Evolutionary conservation across 2,329 filamentous ascomycete genomes (phyloP).

Genomic region (Pseudocercospora fijiensis): DNA sequence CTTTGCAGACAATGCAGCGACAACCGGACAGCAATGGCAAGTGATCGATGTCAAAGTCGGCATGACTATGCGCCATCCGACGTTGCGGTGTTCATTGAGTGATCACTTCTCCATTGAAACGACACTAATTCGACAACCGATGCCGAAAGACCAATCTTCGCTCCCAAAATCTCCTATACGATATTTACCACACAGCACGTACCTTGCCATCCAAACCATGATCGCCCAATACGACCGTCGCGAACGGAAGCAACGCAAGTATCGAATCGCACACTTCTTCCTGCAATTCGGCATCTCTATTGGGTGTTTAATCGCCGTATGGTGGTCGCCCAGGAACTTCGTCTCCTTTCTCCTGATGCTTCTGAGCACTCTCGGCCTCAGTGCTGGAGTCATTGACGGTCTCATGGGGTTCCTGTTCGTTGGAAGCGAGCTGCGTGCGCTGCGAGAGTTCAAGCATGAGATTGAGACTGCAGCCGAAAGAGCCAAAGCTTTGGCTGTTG

Average conservation of each 20-base stretch:
- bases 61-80: slow-evolving; percentile 78
- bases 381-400: slow-evolving; percentile 76
- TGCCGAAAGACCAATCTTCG: not conserved
- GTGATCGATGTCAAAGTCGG: slow-evolving; percentile 70
- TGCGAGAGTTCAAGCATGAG: slow-evolving; percentile 94
- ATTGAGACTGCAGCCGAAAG: slow-evolving; percentile 63
- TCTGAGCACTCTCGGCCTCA: slow-evolving; percentile 73
- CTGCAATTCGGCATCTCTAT: slow-evolving; percentile 65
- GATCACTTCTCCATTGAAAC: slow-evolving; percentile 93
- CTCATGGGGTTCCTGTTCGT: slow-evolving; percentile 86
- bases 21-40: slow-evolving; percentile 58
- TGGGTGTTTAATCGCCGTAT: slow-evolving; percentile 75
- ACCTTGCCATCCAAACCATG: slow-evolving; percentile 72
- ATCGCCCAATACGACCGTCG: slow-evolving; percentile 67
- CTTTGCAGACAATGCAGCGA: slow-evolving; percentile 51
- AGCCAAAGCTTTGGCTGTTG: slow-evolving; percentile 23
- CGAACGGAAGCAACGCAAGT: slow-evolving; percentile 68
- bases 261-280: slow-evolving; percentile 73
- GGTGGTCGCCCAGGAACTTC: slow-evolving; percentile 77
- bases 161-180: not conserved
- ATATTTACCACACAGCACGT: slow-evolving; percentile 39
- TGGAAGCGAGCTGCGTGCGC: slow-evolving; percentile 73
- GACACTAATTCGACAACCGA: slow-evolving; percentile 57
- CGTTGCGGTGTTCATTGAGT: slow-evolving; percentile 79
- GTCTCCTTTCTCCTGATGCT: slow-evolving; percentile 79